Evolutionary conservation across 1,139 yeast species (phyloP), one percentile per base, ranked within the genome.

Genomic region (Pichia sp.): DNA sequence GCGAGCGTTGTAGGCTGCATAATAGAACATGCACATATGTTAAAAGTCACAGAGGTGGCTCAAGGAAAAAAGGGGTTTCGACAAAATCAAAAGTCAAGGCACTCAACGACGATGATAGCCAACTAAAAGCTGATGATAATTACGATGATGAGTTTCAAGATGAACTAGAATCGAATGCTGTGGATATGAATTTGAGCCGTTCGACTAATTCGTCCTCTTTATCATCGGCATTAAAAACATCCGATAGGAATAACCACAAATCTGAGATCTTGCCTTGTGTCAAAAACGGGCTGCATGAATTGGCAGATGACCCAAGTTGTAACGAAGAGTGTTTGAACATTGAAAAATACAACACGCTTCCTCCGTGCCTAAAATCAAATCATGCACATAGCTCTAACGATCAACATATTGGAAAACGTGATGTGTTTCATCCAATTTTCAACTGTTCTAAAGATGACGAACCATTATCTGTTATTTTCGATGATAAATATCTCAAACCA

Each of bases 11-110:
- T 49, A 47, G 44, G 4, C 62, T 62, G 45, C 43, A 57, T 4
- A 53, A 58, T 29, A 62, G 62, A 45, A 63, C 56, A 0, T 73
- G 79, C 46, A 64, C 65, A 1, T 73, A 70, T 50, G 77, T 73
- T 5, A 71, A 69, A 52, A 69, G 75, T 48, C 68, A 71, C 40
- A 57, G 79, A 47, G 79, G 79, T 28, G 79, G 79, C 1, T 68
- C 76, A 7, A 57, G 79, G 41, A 70, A 64, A 52, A 72, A 69
- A 51, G 77, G 77, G 4, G 69, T 69, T 5, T 58, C 60, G 38
- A 57, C 51, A 38, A 54, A 51, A 43, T 27, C 9, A 5, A 27
- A 33, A 8, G 27, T n/a, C 1, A 39, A 36, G 4, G 29, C n/a
- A 7, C 26, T 9, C n/a, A 7, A 9, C 10, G 36, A 33, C 23